Base-by-base conservation (phyloP, 768 basidiomycete species). In the Serendipita sp. region DNA sequence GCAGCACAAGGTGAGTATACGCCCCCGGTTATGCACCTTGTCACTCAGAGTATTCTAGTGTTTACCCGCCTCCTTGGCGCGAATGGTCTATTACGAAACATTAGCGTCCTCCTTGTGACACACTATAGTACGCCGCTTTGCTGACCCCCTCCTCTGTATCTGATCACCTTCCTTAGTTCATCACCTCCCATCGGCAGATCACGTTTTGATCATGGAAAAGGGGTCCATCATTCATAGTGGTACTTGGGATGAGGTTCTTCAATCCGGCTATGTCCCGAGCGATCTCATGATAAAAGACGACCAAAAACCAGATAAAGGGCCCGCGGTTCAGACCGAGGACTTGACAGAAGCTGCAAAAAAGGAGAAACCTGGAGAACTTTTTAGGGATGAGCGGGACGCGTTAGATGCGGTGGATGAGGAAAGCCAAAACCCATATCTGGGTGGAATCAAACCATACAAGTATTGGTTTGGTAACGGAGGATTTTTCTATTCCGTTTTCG, bases 111-210 rank as follows among this genome's bases (percentile, higher is more conserved):
- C 9, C 53, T 58, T 31, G 31, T 58, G 17, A 58, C 53, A 31
- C 53, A 58, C 30, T 58, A 58, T 58, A 24, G 53, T 31, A 31
- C 3, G 45, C n/a, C 13, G 9, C 4, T 33, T n/a, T 7, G n/a
- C 53, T 11, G 7, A 24, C 5, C 24, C 17, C 22, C 31, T 58
- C 9, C 22, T 3, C 4, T 3, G n/a, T 28, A 7, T 26, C 22
- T 9, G 9, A 3, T 24, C 3, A 22, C 22, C 20, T 41, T 30
- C 28, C 22, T 14, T 38, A 61, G 60, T 61, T 16, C 60, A 61
- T 38, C 60, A 61, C 22, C 60, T 61, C 3, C 60, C 60, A 13
- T 41, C 60, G 7, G 60, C 60, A 17, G 60, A 61, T 30, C 41
- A 22, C 11, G 41, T 61, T 20, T 3, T 43, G 3, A 43, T 61